Evolutionary conservation across 2,329 filamentous ascomycete genomes (phyloP).

Genomic region (Fonsecaea pedrosoi): DNA sequence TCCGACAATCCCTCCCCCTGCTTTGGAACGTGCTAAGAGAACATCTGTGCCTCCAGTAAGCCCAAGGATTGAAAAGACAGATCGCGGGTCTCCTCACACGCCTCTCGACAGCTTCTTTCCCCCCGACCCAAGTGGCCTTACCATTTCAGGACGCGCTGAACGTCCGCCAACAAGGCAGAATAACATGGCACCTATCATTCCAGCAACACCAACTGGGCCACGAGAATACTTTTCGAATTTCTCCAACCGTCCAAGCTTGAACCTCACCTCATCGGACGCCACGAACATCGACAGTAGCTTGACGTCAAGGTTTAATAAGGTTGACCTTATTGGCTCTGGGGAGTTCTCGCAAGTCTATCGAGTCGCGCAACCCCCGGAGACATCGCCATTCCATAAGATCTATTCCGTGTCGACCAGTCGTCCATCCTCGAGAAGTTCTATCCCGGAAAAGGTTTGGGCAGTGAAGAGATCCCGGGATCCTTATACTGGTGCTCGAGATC

Average conservation of each 20-base stretch:
- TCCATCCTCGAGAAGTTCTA: slow-evolving; percentile 60
- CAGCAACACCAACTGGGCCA: slow-evolving; percentile 80
- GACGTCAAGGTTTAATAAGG: slow-evolving; percentile 76
- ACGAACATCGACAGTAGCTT: slow-evolving; percentile 78
- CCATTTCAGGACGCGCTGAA: slow-evolving; percentile 72
- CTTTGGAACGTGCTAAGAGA: slow-evolving; percentile 61
- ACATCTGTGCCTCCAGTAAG: slow-evolving; percentile 63
- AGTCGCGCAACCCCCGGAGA: slow-evolving; percentile 61
- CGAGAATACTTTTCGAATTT: slow-evolving; percentile 65
- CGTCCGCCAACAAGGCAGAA: slow-evolving; percentile 49
- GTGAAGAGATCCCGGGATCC: slow-evolving; percentile 91
- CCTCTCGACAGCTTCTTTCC: slow-evolving; percentile 76
- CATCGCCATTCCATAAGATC: slow-evolving; percentile 49
- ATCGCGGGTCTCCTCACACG: slow-evolving; percentile 71
- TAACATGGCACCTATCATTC: slow-evolving; percentile 57
- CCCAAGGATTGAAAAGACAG: slow-evolving; percentile 64
- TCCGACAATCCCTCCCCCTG: slow-evolving; percentile 43
- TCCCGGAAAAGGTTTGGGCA: slow-evolving; percentile 73
- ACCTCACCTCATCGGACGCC: slow-evolving; percentile 72
- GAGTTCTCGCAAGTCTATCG: slow-evolving; percentile 94
- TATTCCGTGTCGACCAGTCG: slow-evolving; percentile 54
- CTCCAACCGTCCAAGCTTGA: slow-evolving; percentile 68
- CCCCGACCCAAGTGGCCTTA: slow-evolving; percentile 80
- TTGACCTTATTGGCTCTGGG: slow-evolving; percentile 81
- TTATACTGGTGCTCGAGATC: slow-evolving; percentile 77